Conservation (phyloP, 768 basidiomycete species). For the Coprinopsis cinerea region DNA sequence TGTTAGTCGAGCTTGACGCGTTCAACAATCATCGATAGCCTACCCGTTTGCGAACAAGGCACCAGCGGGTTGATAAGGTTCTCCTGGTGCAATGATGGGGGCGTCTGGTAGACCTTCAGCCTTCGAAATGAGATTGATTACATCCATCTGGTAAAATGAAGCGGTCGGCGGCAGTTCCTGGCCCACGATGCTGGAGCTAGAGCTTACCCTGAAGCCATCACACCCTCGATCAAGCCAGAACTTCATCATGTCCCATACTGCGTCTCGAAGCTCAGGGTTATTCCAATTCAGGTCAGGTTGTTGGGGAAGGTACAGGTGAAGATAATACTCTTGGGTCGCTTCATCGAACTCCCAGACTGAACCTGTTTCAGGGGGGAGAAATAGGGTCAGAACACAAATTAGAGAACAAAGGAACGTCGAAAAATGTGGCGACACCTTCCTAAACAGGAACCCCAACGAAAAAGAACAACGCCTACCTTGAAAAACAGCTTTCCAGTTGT, state of each 20-base stretch:
- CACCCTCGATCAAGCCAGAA: slow-evolving; percentile 75
- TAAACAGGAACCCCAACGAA: not conserved
- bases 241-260: slow-evolving; percentile 58
- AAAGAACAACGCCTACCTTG: slow-evolving; percentile 36
- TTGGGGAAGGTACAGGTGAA: slow-evolving; percentile 59
- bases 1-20: not conserved
- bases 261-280: slow-evolving; percentile 51
- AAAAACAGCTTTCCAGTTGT: slow-evolving; percentile 69
- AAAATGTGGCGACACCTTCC: not conserved
- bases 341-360: slow-evolving; percentile 71
- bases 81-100: slow-evolving; percentile 43
- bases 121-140: slow-evolving; percentile 67
- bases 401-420: not conserved
- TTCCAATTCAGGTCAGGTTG: slow-evolving; percentile 82
- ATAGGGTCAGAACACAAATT: no score
- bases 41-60: slow-evolving; percentile 58
- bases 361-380: slow-evolving; percentile 27
- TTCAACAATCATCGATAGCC: slow-evolving; percentile 7
- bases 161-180: not conserved
- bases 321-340: slow-evolving; percentile 61
- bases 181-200: not conserved
- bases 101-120: slow-evolving; percentile 61
- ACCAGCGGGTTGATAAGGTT: slow-evolving; percentile 49
- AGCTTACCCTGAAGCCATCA: slow-evolving; percentile 66
- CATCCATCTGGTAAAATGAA: slow-evolving; percentile 46